A percentile compares a stretch with the other conserved stretches of the same genome.
phyloP scores from a whole-genome alignment of 305 asterid genomes.

The Fraxinus sp. region DNA sequence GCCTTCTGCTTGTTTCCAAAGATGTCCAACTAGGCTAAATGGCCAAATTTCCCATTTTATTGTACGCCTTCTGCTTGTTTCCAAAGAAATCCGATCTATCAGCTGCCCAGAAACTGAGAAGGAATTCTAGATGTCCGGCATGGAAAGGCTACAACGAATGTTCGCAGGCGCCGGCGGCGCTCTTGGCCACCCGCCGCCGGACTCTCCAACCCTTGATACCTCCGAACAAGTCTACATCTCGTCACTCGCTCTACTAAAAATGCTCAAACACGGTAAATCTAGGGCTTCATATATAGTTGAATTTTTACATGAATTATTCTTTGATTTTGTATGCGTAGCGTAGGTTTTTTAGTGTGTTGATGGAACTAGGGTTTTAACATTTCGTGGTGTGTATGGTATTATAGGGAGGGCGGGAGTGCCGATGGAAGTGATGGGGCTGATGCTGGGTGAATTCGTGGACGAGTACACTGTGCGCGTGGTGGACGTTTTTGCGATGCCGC shows the following conservation, averaged over 20 bases:
- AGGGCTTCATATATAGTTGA: conserved; percentile 33
- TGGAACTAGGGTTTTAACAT: conserved; percentile 17
- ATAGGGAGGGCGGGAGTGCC: conserved; percentile 94
- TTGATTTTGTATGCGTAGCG: neutral
- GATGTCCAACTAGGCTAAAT: no score
- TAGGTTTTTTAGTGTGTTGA: neutral
- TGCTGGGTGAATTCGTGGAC: conserved; percentile 96
- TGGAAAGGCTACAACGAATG: conserved; percentile 92
- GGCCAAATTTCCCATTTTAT: no score
- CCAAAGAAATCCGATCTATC: neutral
- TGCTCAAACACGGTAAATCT: conserved; percentile 95
- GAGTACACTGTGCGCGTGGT: conserved; percentile 96
- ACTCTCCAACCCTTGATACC: conserved; percentile 84
- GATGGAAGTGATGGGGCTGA: conserved; percentile 97
- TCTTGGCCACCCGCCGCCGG: conserved; percentile 90
- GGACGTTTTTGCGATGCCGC: conserved; percentile 97
- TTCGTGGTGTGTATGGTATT: conserved; percentile 19
- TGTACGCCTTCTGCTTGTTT: neutral
- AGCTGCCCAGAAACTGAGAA: neutral
- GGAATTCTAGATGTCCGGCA: conserved; percentile 48
- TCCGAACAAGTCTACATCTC: conserved; percentile 98
- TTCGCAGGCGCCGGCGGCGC: conserved; percentile 96
- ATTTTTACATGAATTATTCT: neutral
- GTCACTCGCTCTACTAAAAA: conserved; percentile 85
- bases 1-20: neutral